These are phyloP conservation scores for Hysterangium stoloniferum DNA, from an alignment of 768 basidiomycete genomes.

Conservation along the genomic window DNA sequence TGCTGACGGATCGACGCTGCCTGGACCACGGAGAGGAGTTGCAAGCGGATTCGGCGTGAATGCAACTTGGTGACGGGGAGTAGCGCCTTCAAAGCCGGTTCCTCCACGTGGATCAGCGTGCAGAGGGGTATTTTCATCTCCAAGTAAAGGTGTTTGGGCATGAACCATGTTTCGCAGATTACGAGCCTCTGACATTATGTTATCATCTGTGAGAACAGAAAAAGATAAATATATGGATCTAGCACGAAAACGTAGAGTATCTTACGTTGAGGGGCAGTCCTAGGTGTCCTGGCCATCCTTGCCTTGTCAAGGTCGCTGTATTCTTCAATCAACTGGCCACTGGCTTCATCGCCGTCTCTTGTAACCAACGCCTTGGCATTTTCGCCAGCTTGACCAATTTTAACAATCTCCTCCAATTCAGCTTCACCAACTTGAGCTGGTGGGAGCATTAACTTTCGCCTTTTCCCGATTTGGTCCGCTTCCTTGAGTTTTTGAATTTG, in stretches of 20 bases:
- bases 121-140: constrained; percentile 95
- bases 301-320: constrained; percentile 88
- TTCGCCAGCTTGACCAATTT: constrained; percentile 91
- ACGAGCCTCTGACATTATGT: constrained; percentile 87
- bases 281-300: constrained; percentile 86
- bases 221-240: constrained; percentile 1
- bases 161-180: constrained; percentile 93
- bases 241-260: constrained; percentile 15
- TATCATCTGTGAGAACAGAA: constrained; percentile 62
- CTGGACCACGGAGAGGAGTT: constrained; percentile 57
- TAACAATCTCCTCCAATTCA: constrained; percentile 96
- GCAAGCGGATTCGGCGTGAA: constrained; percentile 97
- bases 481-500: constrained; percentile 98
- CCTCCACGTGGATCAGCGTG: constrained; percentile 67
- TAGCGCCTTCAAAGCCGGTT: constrained; percentile 92
- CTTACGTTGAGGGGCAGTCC: constrained; percentile 90
- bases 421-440: constrained; percentile 88
- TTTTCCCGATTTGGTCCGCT: constrained; percentile 87
- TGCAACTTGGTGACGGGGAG: constrained; percentile 82
- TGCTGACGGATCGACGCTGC: constrained; percentile 29
- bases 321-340: constrained; percentile 79
- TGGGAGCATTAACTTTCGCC: constrained; percentile 79
- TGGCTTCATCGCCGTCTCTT: constrained; percentile 71
- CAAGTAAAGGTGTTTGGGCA: constrained; percentile 87
- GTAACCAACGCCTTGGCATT: constrained; percentile 79